Conservation (phyloP, 768 basidiomycete genomes). For the Phlegmacium glaucopus region DNA sequence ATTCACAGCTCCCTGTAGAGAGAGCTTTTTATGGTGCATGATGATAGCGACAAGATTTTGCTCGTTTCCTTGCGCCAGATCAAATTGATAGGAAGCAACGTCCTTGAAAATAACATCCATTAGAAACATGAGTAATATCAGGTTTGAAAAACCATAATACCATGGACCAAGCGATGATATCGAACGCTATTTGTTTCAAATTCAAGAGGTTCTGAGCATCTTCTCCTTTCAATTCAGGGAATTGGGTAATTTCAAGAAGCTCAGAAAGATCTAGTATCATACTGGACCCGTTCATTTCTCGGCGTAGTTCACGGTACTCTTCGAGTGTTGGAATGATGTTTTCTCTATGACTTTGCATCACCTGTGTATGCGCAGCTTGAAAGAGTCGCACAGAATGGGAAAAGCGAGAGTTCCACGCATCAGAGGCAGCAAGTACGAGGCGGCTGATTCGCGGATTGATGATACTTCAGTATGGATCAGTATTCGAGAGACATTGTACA, state of each 20-base stretch:
- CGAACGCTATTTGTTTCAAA: slow-evolving; percentile 38
- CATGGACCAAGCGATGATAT: slow-evolving; percentile 52
- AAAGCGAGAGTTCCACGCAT: slow-evolving; percentile 1
- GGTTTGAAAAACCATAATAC: slow-evolving; percentile 29
- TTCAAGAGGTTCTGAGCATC: slow-evolving; percentile 10
- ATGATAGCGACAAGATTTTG: slow-evolving; percentile 50
- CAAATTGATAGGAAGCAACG: slow-evolving; percentile 50
- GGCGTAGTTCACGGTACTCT: slow-evolving; percentile 41
- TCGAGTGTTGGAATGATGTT: slow-evolving; percentile 38
- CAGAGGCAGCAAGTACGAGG: neutral
- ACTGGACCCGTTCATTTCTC: slow-evolving; percentile 45
- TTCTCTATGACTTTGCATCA: slow-evolving; percentile 21
- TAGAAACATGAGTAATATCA: neutral
- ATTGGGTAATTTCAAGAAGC: slow-evolving; percentile 42
- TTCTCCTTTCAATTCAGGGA: slow-evolving; percentile 27
- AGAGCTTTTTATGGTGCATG: slow-evolving; percentile 38
- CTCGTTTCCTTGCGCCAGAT: slow-evolving; percentile 32
- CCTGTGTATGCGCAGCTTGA: slow-evolving; percentile 29
- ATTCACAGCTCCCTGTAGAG: slow-evolving; percentile 49
- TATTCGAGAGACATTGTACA: slow-evolving; percentile 7
- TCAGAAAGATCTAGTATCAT: slow-evolving; percentile 53
- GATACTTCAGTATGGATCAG: neutral
- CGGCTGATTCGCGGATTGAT: neutral
- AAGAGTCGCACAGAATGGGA: slow-evolving; percentile 29
- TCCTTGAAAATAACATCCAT: slow-evolving; percentile 42